Conservation (phyloP, 2,329 filamentous ascomycete species). For the Botrytis tulipae region DNA sequence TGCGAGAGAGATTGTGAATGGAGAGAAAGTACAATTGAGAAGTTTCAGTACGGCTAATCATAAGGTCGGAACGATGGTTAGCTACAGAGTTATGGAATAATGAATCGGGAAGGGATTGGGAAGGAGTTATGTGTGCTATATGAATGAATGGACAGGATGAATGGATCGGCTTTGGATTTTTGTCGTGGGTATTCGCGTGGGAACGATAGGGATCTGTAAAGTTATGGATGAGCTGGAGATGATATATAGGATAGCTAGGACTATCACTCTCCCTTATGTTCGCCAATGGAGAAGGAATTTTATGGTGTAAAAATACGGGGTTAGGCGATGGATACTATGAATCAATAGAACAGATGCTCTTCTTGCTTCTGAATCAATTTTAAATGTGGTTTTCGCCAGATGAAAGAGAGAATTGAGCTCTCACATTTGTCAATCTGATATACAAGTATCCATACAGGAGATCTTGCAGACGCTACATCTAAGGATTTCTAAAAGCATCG, state of each 20-base stretch:
- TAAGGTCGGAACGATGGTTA: constrained; percentile 90
- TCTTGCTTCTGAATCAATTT: background rate
- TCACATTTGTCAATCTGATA: background rate
- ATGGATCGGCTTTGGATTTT: background rate
- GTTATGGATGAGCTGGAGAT: constrained; percentile 12
- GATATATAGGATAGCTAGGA: constrained; percentile 16
- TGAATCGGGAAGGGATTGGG: background rate
- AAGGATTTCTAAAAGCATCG: background rate
- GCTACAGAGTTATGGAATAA: constrained; percentile 64
- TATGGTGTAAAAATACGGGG: background rate
- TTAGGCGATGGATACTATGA: background rate
- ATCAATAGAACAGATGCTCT: background rate
- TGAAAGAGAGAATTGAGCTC: background rate
- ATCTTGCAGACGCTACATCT: background rate
- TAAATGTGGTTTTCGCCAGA: background rate
- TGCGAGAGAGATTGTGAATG: constrained; percentile 89
- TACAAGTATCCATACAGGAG: background rate
- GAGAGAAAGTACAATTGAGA: constrained; percentile 90
- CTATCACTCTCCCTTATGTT: constrained; percentile 1
- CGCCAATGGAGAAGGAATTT: background rate
- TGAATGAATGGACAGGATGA: background rate
- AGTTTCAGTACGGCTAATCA: constrained; percentile 97
- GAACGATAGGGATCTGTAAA: constrained; percentile 7
- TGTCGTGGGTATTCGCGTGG: background rate
- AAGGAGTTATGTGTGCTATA: constrained; percentile 3